Evolutionary conservation across 495 filamentous ascomycete species (phyloP), one percentile per base, ranked within the genome.

Genomic region (Tirmania nivea): DNA sequence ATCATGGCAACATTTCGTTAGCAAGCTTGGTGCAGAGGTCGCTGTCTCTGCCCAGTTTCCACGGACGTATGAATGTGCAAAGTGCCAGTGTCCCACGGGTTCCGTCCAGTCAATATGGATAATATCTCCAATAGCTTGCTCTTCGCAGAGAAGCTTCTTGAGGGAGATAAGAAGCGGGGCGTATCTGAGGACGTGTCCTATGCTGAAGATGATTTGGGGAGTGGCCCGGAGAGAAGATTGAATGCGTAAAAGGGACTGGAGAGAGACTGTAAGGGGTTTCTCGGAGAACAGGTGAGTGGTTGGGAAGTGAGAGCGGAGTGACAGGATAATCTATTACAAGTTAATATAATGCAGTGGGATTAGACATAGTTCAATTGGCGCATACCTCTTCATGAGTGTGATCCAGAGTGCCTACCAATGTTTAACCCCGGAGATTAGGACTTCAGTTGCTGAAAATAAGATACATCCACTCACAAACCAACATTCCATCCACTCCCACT

Each of bases 1-100:
- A 59, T 94, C 87, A 65, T 94, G 87, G 61, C 87, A 94, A 50
- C 83, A 90, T 63, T 96, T 97, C 4, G 90, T 94, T 10, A 97
- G 72, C 6, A 97, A 71, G 8, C 81, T 83, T 6, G 84, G 84
- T 1, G 82, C 84, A 0, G 77, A 75, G 0, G 71, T 71, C 2
- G 75, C 79, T 53, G 81, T 78, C 49, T 81, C 84, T 6, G 90
- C 78, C 90, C 90, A 96, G 67, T 95, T 94, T 12, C 90, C 90
- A 17, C 83, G 76, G 20, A 97, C 90, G 59, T 94, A 96, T 59
- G 78, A 84, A 68, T 97, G 90, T 1, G 81, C 70, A 63, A 94
- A 97, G 66, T 97, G 90, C 86, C 86, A 97, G 77, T 81, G 92
- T 2, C 90, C 90, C 0, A 97, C 81, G 0, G 90, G 90, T 66